Evolutionary conservation across 2,329 filamentous ascomycete species (phyloP).

Genomic region (Diaporthe sp.): DNA sequence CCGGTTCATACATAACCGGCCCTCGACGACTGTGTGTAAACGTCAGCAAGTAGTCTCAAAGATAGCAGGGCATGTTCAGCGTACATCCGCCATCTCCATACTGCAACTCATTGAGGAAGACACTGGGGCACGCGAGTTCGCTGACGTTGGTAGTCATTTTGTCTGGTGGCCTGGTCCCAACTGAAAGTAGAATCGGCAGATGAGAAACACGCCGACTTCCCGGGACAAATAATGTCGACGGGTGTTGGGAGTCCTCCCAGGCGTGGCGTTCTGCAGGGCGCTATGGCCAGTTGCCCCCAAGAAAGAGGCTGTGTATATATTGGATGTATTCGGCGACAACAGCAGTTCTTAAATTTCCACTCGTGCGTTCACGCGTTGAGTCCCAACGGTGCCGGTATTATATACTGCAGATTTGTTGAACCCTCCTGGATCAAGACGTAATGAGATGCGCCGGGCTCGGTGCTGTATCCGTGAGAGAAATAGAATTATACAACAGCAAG

Average conservation of each 20-base stretch:
- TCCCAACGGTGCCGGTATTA: not conserved
- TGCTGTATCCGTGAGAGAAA: not conserved
- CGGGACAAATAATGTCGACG: not conserved
- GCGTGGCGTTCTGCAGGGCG: not conserved
- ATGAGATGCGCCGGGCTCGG: conserved; percentile 9
- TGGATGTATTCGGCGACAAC: not conserved
- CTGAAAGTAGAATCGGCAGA: not conserved
- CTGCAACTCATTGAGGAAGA: conserved; percentile 41
- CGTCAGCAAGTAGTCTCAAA: conserved; percentile 48
- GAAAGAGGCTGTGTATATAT: not conserved
- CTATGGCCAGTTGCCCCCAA: conserved; percentile 2
- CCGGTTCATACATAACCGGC: conserved; percentile 66
- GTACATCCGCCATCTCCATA: conserved; percentile 41
- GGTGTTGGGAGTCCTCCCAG: not conserved
- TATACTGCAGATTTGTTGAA: not conserved
- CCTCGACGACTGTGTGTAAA: conserved; percentile 64
- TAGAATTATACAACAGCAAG: not conserved
- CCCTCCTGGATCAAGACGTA: not conserved
- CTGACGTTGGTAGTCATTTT: conserved; percentile 35
- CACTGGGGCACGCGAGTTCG: conserved; percentile 36
- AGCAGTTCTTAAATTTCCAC: not conserved
- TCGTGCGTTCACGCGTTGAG: not conserved
- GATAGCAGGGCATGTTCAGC: conserved; percentile 31
- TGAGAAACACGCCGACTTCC: not conserved
- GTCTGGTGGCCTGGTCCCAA: not conserved